Percentiles rank a stretch among this genome's conserved stretches.
phyloP scores from a whole-genome alignment of 2,329 filamentous ascomycete genomes.

The Fusarium papillatum region DNA sequence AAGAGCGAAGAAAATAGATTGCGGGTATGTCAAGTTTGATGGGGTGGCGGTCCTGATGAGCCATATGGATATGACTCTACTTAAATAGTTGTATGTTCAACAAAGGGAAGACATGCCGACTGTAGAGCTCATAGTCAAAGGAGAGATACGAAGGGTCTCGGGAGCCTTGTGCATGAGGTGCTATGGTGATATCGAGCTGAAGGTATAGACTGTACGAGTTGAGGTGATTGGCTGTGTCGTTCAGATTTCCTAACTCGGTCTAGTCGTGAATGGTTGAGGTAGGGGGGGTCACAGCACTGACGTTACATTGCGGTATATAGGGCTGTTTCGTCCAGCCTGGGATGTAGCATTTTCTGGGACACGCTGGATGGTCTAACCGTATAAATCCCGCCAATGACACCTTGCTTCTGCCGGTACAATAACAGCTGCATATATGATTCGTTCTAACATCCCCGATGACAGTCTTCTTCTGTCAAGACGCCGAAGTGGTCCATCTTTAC shows the following conservation, averaged over 20 bases:
- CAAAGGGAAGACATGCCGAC: too few relatives aligned
- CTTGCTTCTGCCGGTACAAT: background rate
- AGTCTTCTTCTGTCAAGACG: background rate
- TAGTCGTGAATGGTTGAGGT: background rate
- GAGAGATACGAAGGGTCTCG: background rate
- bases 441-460: background rate
- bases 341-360: background rate
- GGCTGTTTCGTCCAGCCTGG: background rate
- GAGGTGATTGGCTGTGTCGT: background rate
- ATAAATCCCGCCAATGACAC: background rate
- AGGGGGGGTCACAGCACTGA: background rate
- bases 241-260: background rate
- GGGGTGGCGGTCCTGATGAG: background rate
- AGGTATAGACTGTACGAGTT: background rate
- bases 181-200: background rate
- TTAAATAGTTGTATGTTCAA: background rate
- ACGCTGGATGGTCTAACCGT: background rate
- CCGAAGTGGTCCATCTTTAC: background rate
- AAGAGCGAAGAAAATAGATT: background rate
- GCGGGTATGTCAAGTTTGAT: background rate
- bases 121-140: background rate
- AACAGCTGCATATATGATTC: background rate
- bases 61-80: background rate
- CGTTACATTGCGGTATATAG: background rate
- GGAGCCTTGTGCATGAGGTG: background rate